Evolutionary conservation across 2,329 filamentous ascomycete species (phyloP).

Genomic region (Beauveria australis): DNA sequence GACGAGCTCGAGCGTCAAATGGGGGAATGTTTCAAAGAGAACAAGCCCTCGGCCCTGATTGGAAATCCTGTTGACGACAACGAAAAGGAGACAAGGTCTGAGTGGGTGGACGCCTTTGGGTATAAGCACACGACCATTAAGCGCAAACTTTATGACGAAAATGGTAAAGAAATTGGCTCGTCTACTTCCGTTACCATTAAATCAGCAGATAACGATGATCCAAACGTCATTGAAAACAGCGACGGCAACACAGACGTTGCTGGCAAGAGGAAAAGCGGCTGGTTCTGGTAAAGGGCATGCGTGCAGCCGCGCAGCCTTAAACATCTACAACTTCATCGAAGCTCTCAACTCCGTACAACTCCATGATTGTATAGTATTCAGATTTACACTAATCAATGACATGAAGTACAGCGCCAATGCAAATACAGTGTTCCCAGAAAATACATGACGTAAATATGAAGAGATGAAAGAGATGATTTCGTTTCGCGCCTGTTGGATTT

Average conservation of each 20-base stretch:
- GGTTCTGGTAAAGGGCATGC: not conserved
- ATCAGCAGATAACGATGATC: constrained; percentile 19
- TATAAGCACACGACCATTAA: constrained; percentile 34
- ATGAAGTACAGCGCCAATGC: constrained; percentile 6
- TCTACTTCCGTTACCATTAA: constrained; percentile 28
- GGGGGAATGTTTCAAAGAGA: not conserved
- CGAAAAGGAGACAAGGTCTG: constrained; percentile 29
- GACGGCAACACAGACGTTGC: not conserved
- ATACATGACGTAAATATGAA: constrained; percentile 4
- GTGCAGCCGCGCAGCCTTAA: not conserved
- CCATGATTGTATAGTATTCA: not conserved
- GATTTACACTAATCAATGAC: not conserved
- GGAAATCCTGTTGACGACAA: constrained; percentile 19
- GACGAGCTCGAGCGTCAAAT: constrained; percentile 5
- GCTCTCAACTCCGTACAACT: not conserved
- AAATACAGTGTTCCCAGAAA: constrained; percentile 1
- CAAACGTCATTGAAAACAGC: not conserved
- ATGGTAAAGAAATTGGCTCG: constrained; percentile 33
- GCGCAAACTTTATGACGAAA: constrained; percentile 30
- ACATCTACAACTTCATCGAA: not conserved
- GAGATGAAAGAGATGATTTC: not conserved
- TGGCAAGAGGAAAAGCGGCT: constrained; percentile 5
- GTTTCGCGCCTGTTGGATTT: not conserved
- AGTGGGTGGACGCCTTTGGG: constrained; percentile 35
- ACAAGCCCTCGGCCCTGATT: not conserved